Conservation (phyloP, 1,284 basidiomycete genomes). For the Cryptococcus depauperatus region DNA sequence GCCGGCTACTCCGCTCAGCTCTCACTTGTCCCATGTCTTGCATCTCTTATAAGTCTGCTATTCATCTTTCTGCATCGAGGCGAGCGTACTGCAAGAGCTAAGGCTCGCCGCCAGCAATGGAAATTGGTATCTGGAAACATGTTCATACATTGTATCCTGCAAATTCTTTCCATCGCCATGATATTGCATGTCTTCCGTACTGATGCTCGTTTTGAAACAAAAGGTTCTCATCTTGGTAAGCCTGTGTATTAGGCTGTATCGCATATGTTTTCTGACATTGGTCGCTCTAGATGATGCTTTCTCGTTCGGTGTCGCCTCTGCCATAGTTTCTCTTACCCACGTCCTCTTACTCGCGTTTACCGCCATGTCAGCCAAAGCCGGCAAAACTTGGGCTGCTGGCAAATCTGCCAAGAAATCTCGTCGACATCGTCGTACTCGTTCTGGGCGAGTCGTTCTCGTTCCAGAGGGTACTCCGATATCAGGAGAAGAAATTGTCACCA, state of each 20-base stretch:
- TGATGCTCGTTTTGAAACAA: slow-evolving; percentile 36
- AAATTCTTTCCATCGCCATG: slow-evolving; percentile 34
- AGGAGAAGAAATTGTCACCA: slow-evolving; percentile 32
- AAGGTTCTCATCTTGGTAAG: slow-evolving; percentile 35
- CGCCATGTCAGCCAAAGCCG: slow-evolving; percentile 41
- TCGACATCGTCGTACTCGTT: slow-evolving; percentile 39
- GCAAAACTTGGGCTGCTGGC: slow-evolving; percentile 44
- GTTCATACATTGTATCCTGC: slow-evolving; percentile 39
- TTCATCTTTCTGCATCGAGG: slow-evolving; percentile 44
- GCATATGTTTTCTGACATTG: not conserved
- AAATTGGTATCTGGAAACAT: slow-evolving; percentile 44
- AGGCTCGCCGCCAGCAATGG: slow-evolving; percentile 42
- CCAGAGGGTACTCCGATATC: slow-evolving; percentile 36
- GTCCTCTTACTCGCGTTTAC: slow-evolving; percentile 40
- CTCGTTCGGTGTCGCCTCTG: slow-evolving; percentile 38
- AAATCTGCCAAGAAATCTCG: slow-evolving; percentile 34
- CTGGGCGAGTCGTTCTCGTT: slow-evolving; percentile 38
- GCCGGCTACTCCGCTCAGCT: slow-evolving; percentile 43
- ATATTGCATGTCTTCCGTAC: slow-evolving; percentile 40
- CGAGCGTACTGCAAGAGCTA: slow-evolving; percentile 37
- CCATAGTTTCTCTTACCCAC: slow-evolving; percentile 30
- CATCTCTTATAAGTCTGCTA: slow-evolving; percentile 37
- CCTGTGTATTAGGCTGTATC: not conserved
- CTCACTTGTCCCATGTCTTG: slow-evolving; percentile 41
- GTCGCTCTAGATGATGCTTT: slow-evolving; percentile 31